Percentiles rank a stretch among this genome's conserved stretches.
These are phyloP conservation scores for Ehretia macrophylla DNA, from an alignment of 257 asterid genomes.

Conservation along the genomic window DNA sequence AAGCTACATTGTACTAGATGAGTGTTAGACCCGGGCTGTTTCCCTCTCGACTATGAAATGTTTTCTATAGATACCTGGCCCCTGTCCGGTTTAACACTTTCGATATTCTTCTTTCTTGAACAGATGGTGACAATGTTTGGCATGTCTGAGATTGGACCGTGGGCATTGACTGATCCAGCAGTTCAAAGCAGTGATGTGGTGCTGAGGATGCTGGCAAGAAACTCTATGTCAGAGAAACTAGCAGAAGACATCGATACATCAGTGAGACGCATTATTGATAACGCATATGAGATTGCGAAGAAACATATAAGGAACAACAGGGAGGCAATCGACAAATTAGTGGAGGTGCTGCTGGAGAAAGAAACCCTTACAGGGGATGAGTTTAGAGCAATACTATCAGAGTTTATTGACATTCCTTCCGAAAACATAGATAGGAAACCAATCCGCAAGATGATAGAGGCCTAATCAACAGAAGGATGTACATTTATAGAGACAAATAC, in stretches of 20 bases:
- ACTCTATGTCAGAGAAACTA: constrained; percentile 68
- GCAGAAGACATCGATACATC: constrained; percentile 60
- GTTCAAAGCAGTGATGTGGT: constrained; percentile 64
- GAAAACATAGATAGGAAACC: constrained; percentile 30
- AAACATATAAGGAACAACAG: constrained; percentile 49
- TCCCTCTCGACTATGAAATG: no score
- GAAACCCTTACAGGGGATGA: constrained; percentile 71
- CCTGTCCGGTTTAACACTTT: no score
- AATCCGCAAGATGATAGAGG: constrained; percentile 45
- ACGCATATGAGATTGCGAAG: constrained; percentile 55
- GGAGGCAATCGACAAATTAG: constrained; percentile 60
- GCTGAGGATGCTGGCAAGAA: constrained; percentile 66
- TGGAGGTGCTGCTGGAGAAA: constrained; percentile 58
- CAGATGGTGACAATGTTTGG: constrained; percentile 67
- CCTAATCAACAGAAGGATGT: constrained; percentile 17
- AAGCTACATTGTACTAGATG: background rate
- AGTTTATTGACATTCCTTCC: constrained; percentile 37
- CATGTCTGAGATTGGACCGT: constrained; percentile 76
- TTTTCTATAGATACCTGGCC: no score
- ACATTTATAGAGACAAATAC: constrained; percentile 1
- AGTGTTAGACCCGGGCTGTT: no score
- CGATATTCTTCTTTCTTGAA: background rate
- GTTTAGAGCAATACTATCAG: constrained; percentile 48
- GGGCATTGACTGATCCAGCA: constrained; percentile 51
- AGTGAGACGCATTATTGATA: constrained; percentile 31